Base-by-base conservation (phyloP, 306 rosid genomes). In the Ormosia semicastrata region DNA sequence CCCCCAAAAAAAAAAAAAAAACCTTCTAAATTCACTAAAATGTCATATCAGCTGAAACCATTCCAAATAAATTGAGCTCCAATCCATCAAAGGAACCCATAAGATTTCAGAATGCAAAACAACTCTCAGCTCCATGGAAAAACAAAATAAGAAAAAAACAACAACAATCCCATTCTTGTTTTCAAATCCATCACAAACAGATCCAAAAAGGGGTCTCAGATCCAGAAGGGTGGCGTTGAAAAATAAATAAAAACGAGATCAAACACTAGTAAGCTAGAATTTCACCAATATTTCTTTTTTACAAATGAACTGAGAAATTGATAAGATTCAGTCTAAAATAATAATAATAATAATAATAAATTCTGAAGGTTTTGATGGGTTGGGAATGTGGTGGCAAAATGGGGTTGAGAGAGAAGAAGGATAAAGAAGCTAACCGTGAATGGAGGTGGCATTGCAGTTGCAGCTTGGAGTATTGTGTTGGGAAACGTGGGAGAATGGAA, bases 381-480 rank as follows among this genome's bases (percentile, higher is more conserved):
- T 67, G 62, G 17, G 70, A 73, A 78, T 47, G 66, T 15, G 67
- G 18, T 3, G 32, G 4, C 24, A 0, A 29, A 47, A 41, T 14
- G 37, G 59, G 49, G 53, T 41, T 6, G 47, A 33, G 64, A 82
- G 49, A 67, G 60, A 68, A 40, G 47, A 40, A 65, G 50, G 62
- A 53, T 40, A 65, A 47, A 47, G 76, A 82, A 74, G 67, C 85
- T 32, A 70, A 86, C 83, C 77, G 68, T 75, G 62, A 59, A 63
- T 15, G 53, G 70, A 66, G 56, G 65, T 30, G 49, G 57, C 75
- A 72, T 14, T n/a, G 53, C 5, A 63, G 54, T 24, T 24, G 24
- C 24, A 24, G 24, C 40, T 43, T 12, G 66, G 73, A 81, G 68
- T 60, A 8, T 11, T 33, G 56, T 24, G 71, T 2, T 17, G 3